phyloP scores from a whole-genome alignment of 1,139 yeast genomes.

The Scheffersomyces stambukii region DNA sequence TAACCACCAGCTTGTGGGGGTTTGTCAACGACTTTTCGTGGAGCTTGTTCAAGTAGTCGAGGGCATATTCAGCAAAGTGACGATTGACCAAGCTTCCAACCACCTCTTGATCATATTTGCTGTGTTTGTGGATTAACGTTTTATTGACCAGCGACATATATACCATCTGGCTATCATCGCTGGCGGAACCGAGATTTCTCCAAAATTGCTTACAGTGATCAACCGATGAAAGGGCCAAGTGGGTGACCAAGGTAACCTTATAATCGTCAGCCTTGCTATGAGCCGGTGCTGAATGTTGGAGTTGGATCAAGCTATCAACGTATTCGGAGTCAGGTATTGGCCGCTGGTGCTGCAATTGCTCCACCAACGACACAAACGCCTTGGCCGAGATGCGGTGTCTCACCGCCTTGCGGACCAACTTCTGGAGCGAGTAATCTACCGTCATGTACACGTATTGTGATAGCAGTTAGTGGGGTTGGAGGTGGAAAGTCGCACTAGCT shows the following conservation, averaged over 20 bases:
- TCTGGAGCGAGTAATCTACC: too few species aligned
- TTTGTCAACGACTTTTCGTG: too few species aligned
- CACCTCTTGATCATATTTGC: slow-evolving; percentile 3
- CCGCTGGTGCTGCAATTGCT: slow-evolving; percentile 13
- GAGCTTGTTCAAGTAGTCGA: slow-evolving; percentile 5
- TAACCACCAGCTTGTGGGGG: too few species aligned
- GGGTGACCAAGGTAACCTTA: slow-evolving; percentile 2
- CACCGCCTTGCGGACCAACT: slow-evolving; percentile 13
- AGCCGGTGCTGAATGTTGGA: slow-evolving; percentile 7
- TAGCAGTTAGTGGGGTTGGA: slow-evolving; percentile 3
- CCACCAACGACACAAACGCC: slow-evolving; percentile 16
- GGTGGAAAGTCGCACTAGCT: background rate
- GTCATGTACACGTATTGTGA: too few species aligned
- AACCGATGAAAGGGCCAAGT: slow-evolving; percentile 2
- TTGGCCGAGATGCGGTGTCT: slow-evolving; percentile 9
- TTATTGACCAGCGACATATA: slow-evolving; percentile 3
- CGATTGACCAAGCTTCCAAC: slow-evolving; percentile 1
- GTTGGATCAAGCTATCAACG: slow-evolving; percentile 12
- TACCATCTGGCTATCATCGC: slow-evolving; percentile 1
- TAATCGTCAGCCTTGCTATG: slow-evolving; percentile 2
- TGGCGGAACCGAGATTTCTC: slow-evolving; percentile 2
- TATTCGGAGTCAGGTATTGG: slow-evolving; percentile 14
- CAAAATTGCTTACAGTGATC: slow-evolving; percentile 5
- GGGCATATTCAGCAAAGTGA: slow-evolving; percentile 3
- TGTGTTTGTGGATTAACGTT: slow-evolving; percentile 1